These are phyloP conservation scores for Mortierella polycephala DNA, from an alignment of 371 early-diverging fungal species.

Conservation along the genomic window DNA sequence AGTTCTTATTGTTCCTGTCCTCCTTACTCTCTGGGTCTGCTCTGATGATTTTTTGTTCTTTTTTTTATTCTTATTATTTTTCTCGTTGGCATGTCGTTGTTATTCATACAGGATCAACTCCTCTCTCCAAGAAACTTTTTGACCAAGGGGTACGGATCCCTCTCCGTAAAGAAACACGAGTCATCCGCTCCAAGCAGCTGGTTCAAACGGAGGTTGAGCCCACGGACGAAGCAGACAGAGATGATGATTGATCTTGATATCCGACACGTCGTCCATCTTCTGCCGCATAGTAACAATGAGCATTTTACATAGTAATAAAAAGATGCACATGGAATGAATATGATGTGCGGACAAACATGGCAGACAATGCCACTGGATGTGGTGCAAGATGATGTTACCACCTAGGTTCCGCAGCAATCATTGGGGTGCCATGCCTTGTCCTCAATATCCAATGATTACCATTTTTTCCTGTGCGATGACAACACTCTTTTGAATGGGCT, in stretches of 20 bases:
- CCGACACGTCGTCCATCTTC: neutral
- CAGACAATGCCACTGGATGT: too few relatives aligned
- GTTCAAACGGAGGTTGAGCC: constrained; percentile 16
- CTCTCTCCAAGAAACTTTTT: constrained; percentile 82
- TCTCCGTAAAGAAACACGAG: constrained; percentile 75
- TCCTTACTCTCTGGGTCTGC: too few relatives aligned
- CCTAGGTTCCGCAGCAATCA: too few relatives aligned
- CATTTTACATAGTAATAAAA: neutral
- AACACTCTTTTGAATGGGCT: too few relatives aligned
- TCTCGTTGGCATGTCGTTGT: too few relatives aligned
- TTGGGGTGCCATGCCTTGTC: too few relatives aligned
- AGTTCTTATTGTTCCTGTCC: neutral
- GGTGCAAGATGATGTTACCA: too few relatives aligned
- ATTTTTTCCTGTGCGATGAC: too few relatives aligned
- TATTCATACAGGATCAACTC: constrained; percentile 75
- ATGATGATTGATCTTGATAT: constrained; percentile 7
- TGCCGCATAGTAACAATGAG: neutral
- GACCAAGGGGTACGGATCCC: constrained; percentile 90
- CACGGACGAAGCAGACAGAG: constrained; percentile 10
- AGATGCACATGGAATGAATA: too few relatives aligned
- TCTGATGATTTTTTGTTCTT: neutral
- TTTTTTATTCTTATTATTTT: neutral
- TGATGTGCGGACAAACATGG: too few relatives aligned
- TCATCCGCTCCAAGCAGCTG: constrained; percentile 22
- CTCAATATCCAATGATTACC: too few relatives aligned